These are phyloP conservation scores for Aspergillus neotritici DNA, from an alignment of 2,329 filamentous ascomycete species.

Conservation along the genomic window DNA sequence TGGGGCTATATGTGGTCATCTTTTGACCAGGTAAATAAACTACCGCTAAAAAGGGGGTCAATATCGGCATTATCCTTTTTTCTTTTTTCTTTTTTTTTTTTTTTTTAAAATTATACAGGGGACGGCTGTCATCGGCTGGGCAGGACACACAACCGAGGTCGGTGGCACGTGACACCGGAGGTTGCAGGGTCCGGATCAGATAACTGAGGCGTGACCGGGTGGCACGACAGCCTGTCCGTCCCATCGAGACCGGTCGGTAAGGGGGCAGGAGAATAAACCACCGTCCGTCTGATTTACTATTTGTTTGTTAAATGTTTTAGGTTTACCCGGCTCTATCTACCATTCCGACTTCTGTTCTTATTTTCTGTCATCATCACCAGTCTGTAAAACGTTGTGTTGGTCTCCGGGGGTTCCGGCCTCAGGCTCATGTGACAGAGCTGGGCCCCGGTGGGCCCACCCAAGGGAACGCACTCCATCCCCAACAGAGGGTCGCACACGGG, in stretches of 20 bases:
- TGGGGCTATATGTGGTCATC: slow-evolving; percentile 1
- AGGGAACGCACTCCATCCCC: too few species aligned
- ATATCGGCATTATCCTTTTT: neutral
- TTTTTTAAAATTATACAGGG: neutral
- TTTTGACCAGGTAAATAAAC: neutral
- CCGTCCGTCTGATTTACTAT: neutral
- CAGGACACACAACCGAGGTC: slow-evolving; percentile 4
- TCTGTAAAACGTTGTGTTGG: too few species aligned
- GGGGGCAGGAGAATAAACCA: slow-evolving; percentile 1
- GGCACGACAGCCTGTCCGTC: slow-evolving; percentile 10
- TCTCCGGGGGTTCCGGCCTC: neutral
- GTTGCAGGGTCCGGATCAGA: slow-evolving; percentile 17
- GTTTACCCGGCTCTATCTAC: too few species aligned
- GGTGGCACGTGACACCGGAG: slow-evolving; percentile 4
- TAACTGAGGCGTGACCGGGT: slow-evolving; percentile 12
- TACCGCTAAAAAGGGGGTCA: too few species aligned
- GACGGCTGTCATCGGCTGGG: too few species aligned
- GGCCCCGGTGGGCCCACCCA: slow-evolving; percentile 4
- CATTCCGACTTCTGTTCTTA: too few species aligned
- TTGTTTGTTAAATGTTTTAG: too few species aligned
- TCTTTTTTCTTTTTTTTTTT: neutral
- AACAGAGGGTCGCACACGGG: slow-evolving; percentile 1
- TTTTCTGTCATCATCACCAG: too few species aligned
- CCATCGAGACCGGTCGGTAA: neutral
- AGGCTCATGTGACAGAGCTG: slow-evolving; percentile 1